phyloP scores from a whole-genome alignment of 768 basidiomycete genomes.

The Podaxis sp. region DNA sequence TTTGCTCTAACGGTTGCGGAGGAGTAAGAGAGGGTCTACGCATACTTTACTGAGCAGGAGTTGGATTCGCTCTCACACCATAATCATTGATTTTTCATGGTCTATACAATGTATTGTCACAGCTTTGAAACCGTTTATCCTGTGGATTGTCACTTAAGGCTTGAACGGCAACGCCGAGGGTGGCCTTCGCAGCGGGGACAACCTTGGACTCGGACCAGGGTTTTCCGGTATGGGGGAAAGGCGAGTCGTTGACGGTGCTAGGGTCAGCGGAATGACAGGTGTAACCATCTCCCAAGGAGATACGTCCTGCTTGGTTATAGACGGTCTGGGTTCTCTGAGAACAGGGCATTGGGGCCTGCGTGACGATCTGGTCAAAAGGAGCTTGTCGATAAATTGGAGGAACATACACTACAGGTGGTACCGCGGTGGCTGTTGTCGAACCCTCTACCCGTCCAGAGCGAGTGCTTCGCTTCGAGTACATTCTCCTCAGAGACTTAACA shows the following conservation, averaged over 20 bases:
- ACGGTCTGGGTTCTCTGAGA: not conserved
- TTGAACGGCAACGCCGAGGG: not conserved
- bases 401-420: not conserved
- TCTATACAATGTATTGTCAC: not conserved
- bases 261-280: not conserved
- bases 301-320: not conserved
- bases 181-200: not conserved
- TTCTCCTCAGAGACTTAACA: not conserved
- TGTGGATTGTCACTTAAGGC: not conserved
- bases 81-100: not conserved
- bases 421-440: not conserved
- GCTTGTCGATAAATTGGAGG: not conserved
- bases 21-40: not conserved
- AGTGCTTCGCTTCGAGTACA: not conserved
- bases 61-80: not conserved
- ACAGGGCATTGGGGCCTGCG: not conserved
- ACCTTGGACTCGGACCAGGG: not conserved
- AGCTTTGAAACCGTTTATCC: not conserved
- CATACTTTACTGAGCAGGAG: not conserved
- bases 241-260: not conserved
- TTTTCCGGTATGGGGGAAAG: not conserved
- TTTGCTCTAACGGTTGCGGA: not conserved
- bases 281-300: not conserved
- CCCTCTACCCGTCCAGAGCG: not conserved
- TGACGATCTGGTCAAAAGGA: too few relatives aligned